Evolutionary conservation across 208 protist species (phyloP), one percentile per base, ranked within the genome.

Genomic region (Crithidia acanthocephali): DNA sequence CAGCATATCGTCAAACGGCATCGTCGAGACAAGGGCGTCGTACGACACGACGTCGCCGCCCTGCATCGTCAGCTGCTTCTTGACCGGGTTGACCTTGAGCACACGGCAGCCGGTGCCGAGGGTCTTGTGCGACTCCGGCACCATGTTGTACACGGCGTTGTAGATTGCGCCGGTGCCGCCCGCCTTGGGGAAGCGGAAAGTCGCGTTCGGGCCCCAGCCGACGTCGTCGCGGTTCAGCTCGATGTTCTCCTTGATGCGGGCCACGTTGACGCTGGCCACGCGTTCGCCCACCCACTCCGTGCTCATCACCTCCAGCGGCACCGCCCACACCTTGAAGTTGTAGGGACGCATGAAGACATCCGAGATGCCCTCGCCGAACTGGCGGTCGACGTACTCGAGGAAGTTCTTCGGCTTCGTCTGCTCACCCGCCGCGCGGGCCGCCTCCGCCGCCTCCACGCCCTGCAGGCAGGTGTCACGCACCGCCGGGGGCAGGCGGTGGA

Each of bases 241-340:
- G 44, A 92, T 83, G 69, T 89, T 92, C 56, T 72, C 51, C 27
- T 79, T 64, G 47, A 94, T 86, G 70, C 80, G 78, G 20, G 80
- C 62, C 8, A 91, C 61, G 70, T 90, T 71, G 25, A 92, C 81
- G n/a, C 72, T 79, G 5, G 89, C 81, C 16, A 94, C 89, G 37
- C 89, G 89, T 74, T 94, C 89, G 55, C 86, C 89, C 25, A 89
- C 76, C 89, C 89, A 94, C 62, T 83, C 82, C 2, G 74, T 79
- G 73, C 79, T 88, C 84, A 94, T 82, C 61, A 85, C 62, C 15
- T 72, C 32, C 27, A 85, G 69, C 13, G 89, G 86, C n/a, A 90
- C 74, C 11, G 89, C 86, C 89, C 89, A 94, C 40, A 88, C 85
- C 74, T 94, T 94, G 48, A 88, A 84, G 68, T 94, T 94, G 69